Evolutionary conservation across 148 eudicot species (phyloP), one percentile per base, ranked within the genome.

Genomic region (Amaranthus palmeri): DNA sequence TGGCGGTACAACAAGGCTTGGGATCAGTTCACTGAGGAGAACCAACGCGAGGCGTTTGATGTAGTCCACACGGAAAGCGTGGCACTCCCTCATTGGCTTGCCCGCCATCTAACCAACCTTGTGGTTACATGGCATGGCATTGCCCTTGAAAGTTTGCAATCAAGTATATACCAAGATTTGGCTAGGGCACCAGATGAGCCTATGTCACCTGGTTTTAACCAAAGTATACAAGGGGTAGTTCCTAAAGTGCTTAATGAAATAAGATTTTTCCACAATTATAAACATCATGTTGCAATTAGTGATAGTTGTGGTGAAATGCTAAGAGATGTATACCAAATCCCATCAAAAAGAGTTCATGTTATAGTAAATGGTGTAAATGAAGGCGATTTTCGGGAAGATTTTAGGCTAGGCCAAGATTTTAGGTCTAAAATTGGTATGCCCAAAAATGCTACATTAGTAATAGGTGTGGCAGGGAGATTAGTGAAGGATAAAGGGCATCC

Each of bases 101-200:
- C 97, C 0, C 75, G 83, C 6, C 11, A 72, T 3, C 65, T 86
- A 4, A 77, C 88, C 7, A 92, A 92, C 78, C 81, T 92, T 8
- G 96, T 86, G 15, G 97, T 88, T 14, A 77, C 97, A 9, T 92
- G 97, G 97, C 97, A 92, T 18, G 97, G 97, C 4, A 92, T 85
- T 49, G 96, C 96, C 3, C 69, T 92, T 2, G 97, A 92, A 72
- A 85, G 88, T 55, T 66, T 91, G 52, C 88, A 87, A 6, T 91
- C 97, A 15, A 84, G 83, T 44, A 83, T 91, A 53, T 92, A 79
- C 71, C 97, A 92, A 73, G 96, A 90, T 67, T 65, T 92, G 76
- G 79, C 79, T 40, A 80, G 92, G 42, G 68, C 70, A n/a, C 82
- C 86, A 13, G 70, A 64, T 9, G 97, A 92, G 76, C 83, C 84